These are phyloP conservation scores for Basidiobolus meristosporus DNA, from an alignment of 371 early-diverging fungal species.

Conservation along the genomic window DNA sequence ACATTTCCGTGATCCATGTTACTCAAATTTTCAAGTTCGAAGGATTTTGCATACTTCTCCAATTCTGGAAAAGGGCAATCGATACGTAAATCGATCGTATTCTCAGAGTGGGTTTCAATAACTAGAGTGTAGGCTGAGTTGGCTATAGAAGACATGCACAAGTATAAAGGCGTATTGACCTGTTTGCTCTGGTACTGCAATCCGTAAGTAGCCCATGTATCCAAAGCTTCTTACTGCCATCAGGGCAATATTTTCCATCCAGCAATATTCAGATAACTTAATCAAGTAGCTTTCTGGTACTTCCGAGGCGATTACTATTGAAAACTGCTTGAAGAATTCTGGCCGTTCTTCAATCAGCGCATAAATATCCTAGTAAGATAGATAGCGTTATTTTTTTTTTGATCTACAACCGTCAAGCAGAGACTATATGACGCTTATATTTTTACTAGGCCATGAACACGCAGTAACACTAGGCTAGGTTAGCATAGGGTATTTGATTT, in stretches of 20 bases:
- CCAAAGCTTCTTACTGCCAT: slow-evolving; percentile 50
- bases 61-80: slow-evolving; percentile 63
- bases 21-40: slow-evolving; percentile 44
- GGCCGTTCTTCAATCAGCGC: slow-evolving; percentile 17
- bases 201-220: slow-evolving; percentile 43
- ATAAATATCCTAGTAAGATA: too few relatives aligned
- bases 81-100: slow-evolving; percentile 57
- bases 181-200: slow-evolving; percentile 54
- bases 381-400: too few relatives aligned
- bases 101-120: slow-evolving; percentile 77
- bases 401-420: too few relatives aligned
- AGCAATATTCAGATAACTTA: slow-evolving; percentile 34
- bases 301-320: slow-evolving; percentile 51
- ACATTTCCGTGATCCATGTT: slow-evolving; percentile 57
- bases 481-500: too few relatives aligned
- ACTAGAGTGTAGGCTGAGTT: too few relatives aligned
- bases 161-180: too few relatives aligned
- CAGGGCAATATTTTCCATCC: slow-evolving; percentile 32
- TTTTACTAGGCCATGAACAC: too few relatives aligned
- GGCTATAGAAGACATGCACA: not conserved
- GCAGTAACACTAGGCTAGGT: too few relatives aligned
- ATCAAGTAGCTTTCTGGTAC: slow-evolving; percentile 25
- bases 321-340: slow-evolving; percentile 35
- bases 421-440: too few relatives aligned
- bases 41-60: slow-evolving; percentile 21